Percentiles rank a stretch among this genome's conserved stretches.
Conservation (phyloP, 192 early-diverging fungal species). For the Backusella tarrabulga region DNA sequence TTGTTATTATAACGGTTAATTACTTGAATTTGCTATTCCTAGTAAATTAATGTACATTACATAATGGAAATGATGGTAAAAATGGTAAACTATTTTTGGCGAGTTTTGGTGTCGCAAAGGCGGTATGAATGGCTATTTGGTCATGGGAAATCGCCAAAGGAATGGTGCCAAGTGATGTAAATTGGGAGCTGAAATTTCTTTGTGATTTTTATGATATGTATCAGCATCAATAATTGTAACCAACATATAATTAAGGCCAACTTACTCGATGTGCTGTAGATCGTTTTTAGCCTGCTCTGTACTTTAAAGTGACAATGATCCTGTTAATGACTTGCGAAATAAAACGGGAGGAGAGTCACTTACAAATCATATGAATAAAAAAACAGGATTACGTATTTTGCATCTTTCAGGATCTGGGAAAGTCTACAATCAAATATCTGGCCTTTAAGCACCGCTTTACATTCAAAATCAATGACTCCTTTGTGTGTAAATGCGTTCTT, state of each 20-base stretch:
- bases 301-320: neutral
- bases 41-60: neutral
- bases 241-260: neutral
- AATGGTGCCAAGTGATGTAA: neutral
- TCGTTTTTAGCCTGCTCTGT: slow-evolving; percentile 3
- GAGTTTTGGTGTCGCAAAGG: neutral
- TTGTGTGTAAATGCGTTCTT: neutral
- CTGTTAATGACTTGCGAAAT: neutral
- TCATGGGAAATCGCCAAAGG: slow-evolving; percentile 6
- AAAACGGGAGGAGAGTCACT: neutral
- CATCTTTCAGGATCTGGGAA: neutral
- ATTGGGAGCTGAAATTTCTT: neutral
- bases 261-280: slow-evolving; percentile 5
- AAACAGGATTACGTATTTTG: slow-evolving; percentile 9
- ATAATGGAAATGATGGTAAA: slow-evolving; percentile 1
- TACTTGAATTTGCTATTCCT: neutral
- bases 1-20: neutral
- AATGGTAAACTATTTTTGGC: neutral
- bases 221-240: neutral
- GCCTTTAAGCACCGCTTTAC: neutral
- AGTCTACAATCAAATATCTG: neutral
- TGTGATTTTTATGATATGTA: neutral
- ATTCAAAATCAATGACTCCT: slow-evolving; percentile 9
- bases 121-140: neutral
- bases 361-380: slow-evolving; percentile 31